Conservation (phyloP, 345 rosid species). For the Ricinus communis region DNA sequence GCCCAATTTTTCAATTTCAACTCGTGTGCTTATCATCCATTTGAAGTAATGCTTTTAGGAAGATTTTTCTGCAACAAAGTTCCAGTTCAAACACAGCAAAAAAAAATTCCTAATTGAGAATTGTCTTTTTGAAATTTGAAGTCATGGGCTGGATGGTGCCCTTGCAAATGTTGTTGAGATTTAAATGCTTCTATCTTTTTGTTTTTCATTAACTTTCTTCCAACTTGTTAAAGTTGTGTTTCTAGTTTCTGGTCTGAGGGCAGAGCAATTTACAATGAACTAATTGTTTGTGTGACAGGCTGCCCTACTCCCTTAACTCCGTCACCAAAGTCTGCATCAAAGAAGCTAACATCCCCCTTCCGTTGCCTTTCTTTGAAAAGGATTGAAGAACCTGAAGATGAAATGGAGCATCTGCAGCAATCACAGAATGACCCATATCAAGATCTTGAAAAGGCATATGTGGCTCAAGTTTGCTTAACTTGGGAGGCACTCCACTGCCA, state of each 20-base stretch:
- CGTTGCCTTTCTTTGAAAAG: constrained; percentile 80
- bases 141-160: no score
- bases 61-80: no score
- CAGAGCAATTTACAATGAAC: background rate
- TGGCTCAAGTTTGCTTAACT: constrained; percentile 90
- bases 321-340: constrained; percentile 76
- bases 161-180: no score
- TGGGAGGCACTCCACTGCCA: constrained; percentile 99
- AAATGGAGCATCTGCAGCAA: constrained; percentile 55
- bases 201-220: no score
- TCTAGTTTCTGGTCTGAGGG: background rate
- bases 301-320: constrained; percentile 57
- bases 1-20: no score
- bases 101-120: no score
- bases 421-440: constrained; percentile 47
- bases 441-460: constrained; percentile 83
- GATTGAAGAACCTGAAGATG: constrained; percentile 71
- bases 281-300: constrained; percentile 32
- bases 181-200: no score
- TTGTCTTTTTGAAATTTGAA: no score
- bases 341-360: constrained; percentile 79
- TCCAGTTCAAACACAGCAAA: no score
- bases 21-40: no score
- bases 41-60: no score
- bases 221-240: background rate